phyloP scores from a whole-genome alignment of 164 flowering plant species.

The Cinnamomum chago region DNA sequence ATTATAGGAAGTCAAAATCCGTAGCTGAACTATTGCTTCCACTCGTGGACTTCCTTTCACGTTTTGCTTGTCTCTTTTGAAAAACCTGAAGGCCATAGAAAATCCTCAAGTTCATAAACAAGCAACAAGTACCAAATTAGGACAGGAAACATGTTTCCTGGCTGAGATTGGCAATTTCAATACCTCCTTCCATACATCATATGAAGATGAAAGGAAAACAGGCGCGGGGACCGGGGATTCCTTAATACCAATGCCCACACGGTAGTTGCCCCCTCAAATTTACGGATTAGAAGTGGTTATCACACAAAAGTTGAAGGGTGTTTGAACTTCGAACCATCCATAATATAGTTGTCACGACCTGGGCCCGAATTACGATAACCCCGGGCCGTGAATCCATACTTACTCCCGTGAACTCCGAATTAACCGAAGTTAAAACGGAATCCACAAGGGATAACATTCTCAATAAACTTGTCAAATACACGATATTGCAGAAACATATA shows the following conservation, averaged over 20 bases:
- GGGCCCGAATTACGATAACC: no score
- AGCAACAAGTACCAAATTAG: conserved; percentile 3
- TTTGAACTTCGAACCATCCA: background rate
- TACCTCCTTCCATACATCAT: conserved; percentile 97
- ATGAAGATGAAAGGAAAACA: background rate
- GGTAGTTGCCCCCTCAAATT: background rate
- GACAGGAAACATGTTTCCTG: conserved; percentile 1
- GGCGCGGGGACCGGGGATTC: background rate
- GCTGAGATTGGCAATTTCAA: background rate
- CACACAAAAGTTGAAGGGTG: no score
- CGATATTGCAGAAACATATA: no score
- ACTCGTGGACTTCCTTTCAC: conserved; percentile 28
- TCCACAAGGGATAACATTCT: no score
- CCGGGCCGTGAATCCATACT: no score
- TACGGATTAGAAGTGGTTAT: background rate
- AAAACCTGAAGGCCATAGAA: conserved; percentile 79
- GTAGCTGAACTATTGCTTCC: conserved; percentile 21
- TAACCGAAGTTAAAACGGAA: no score
- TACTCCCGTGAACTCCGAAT: no score
- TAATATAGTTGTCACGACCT: no score
- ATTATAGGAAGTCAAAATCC: conserved; percentile 55
- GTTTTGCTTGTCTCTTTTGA: conserved; percentile 66
- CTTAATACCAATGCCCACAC: background rate
- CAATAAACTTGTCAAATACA: no score
- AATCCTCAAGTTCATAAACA: conserved; percentile 7